A percentile compares a stretch with the other conserved stretches of the same genome.
These are phyloP conservation scores for Thielaviopsis ethacetica DNA, from an alignment of 2,329 filamentous ascomycete genomes.

Conservation along the genomic window DNA sequence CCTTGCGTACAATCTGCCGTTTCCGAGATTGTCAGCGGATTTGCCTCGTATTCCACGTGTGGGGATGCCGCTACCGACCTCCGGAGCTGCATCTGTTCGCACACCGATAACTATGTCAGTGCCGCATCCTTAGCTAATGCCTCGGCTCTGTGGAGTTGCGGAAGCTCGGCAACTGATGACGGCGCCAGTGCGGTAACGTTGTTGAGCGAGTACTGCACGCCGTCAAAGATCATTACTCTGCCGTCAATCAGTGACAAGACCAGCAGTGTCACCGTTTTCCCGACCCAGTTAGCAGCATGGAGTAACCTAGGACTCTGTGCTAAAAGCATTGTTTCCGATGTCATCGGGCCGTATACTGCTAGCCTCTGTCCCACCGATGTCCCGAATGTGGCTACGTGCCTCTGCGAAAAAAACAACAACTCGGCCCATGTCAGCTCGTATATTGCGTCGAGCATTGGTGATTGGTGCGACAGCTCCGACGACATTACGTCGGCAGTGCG, in stretches of 20 bases:
- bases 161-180: conserved; percentile 30
- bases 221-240: conserved; percentile 24
- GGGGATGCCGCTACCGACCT: conserved; percentile 25
- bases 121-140: conserved; percentile 24
- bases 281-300: conserved; percentile 32
- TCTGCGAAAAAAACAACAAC: conserved; percentile 34
- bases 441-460: conserved; percentile 27
- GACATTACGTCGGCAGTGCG: conserved; percentile 26
- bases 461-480: conserved; percentile 28
- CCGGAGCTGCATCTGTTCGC: conserved; percentile 37
- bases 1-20: conserved; percentile 33
- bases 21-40: conserved; percentile 25
- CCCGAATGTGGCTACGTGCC: conserved; percentile 31
- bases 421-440: conserved; percentile 25
- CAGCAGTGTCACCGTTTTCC: conserved; percentile 28
- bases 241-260: conserved; percentile 25
- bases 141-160: conserved; percentile 27
- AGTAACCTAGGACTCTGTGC: conserved; percentile 29
- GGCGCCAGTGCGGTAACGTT: conserved; percentile 29
- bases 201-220: conserved; percentile 32
- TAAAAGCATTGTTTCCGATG: conserved; percentile 21
- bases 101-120: conserved; percentile 24
- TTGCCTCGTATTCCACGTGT: conserved; percentile 28
- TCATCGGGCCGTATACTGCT: conserved; percentile 16
- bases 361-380: conserved; percentile 24